A percentile compares a stretch with the other conserved stretches of the same genome.
Evolutionary conservation across 177 flowering plant genomes (phyloP).

Genomic region (Vitis hybrid): DNA sequence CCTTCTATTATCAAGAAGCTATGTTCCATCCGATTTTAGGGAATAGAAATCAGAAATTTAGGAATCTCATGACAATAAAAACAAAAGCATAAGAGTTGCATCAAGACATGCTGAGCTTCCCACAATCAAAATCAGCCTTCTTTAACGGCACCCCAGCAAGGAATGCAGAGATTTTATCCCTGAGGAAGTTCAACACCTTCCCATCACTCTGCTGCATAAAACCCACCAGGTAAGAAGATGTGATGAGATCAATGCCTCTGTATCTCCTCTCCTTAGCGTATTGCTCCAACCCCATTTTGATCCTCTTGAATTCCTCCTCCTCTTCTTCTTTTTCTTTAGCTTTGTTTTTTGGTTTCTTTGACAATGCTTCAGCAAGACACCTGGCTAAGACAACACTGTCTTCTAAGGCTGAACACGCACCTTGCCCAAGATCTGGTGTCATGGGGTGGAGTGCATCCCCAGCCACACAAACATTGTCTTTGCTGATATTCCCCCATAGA

Average conservation of each 20-base stretch:
- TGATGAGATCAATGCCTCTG: conserved; percentile 55
- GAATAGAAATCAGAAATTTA: no score
- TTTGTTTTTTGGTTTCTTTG: neutral
- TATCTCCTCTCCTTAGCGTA: conserved; percentile 50
- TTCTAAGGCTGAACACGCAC: conserved; percentile 77
- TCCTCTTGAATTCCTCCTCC: conserved; percentile 22
- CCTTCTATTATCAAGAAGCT: no score
- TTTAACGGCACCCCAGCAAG: conserved; percentile 28
- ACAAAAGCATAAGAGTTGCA: neutral
- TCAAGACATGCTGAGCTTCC: conserved; percentile 30
- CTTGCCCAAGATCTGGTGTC: conserved; percentile 92
- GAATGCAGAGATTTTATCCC: conserved; percentile 34
- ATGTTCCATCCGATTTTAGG: no score
- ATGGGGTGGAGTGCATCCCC: conserved; percentile 90
- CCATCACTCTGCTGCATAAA: conserved; percentile 46
- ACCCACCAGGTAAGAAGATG: conserved; percentile 48
- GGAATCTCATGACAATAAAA: no score
- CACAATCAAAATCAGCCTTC: conserved; percentile 56
- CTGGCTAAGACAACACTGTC: conserved; percentile 51
- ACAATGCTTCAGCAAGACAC: conserved; percentile 40
- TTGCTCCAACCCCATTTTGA: conserved; percentile 32
- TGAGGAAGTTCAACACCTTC: conserved; percentile 37
- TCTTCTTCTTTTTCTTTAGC: neutral
- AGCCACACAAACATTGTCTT: conserved; percentile 59
- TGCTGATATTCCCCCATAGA: conserved; percentile 50